phyloP scores from a whole-genome alignment of 176 grass and related monocot genomes.

The Carex parvula region DNA sequence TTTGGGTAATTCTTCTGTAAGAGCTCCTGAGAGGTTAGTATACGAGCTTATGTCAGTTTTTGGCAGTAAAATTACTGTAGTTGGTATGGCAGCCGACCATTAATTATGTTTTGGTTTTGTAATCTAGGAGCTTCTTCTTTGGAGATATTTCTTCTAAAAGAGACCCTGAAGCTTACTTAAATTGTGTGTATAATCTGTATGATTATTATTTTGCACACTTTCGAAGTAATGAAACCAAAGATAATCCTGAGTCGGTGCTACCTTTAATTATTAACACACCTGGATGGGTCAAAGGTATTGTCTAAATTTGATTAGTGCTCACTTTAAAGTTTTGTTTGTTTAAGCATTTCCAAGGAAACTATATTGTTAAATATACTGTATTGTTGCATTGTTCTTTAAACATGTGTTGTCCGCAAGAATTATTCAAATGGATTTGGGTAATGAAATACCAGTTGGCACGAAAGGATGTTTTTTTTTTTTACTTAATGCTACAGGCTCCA shows the following conservation, averaged over 20 bases:
- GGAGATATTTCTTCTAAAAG: slow-evolving; percentile 91
- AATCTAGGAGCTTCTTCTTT: slow-evolving; percentile 63
- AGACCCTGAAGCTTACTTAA: slow-evolving; percentile 74
- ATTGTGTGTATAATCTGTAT: slow-evolving; percentile 59
- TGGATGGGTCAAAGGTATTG: slow-evolving; percentile 82
- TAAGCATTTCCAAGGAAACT: background rate
- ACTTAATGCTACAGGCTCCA: background rate
- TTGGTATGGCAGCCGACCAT: background rate
- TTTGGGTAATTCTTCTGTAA: slow-evolving; percentile 42
- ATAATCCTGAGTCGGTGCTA: slow-evolving; percentile 19
- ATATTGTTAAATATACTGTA: background rate
- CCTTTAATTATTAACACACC: slow-evolving; percentile 32
- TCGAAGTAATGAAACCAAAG: slow-evolving; percentile 18
- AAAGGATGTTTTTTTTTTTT: background rate
- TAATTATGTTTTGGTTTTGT: background rate
- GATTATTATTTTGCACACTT: slow-evolving; percentile 54
- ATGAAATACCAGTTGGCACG: background rate
- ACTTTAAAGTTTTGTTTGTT: slow-evolving; percentile 13
- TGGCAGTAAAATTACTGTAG: background rate
- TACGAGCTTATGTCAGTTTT: background rate
- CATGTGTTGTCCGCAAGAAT: background rate
- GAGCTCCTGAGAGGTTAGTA: slow-evolving; percentile 47
- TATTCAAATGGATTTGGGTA: background rate
- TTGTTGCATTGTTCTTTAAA: background rate
- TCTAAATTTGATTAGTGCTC: background rate